Percentiles rank a stretch among this genome's conserved stretches.
These are phyloP conservation scores for Scleroderma citrinum DNA, from an alignment of 768 basidiomycete species.

Conservation along the genomic window DNA sequence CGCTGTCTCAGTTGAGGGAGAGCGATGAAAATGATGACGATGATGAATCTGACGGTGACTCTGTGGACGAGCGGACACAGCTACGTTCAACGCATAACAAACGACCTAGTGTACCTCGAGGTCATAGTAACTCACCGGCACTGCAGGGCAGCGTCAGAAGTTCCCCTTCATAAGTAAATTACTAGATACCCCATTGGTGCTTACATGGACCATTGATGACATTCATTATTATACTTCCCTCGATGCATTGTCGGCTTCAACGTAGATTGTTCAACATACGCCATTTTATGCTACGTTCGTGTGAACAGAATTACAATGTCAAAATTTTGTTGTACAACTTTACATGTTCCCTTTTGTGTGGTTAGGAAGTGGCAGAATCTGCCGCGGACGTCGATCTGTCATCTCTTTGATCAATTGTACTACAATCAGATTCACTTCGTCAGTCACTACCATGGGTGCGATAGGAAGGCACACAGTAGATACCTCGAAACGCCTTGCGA, in stretches of 20 bases:
- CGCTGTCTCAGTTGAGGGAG: constrained; percentile 61
- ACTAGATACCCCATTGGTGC: constrained; percentile 8
- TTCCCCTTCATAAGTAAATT: constrained; percentile 14
- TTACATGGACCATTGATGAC: constrained; percentile 23
- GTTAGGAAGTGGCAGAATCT: constrained; percentile 6
- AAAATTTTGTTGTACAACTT: no score
- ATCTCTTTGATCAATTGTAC: constrained; percentile 1
- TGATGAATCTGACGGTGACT: constrained; percentile 40
- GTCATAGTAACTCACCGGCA: constrained; percentile 49
- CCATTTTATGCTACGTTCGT: no score
- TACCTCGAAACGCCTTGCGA: constrained; percentile 57
- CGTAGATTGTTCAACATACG: no score
- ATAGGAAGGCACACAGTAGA: constrained; percentile 41
- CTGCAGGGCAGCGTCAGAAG: constrained; percentile 25
- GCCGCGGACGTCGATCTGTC: constrained; percentile 17
- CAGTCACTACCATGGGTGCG: constrained; percentile 31
- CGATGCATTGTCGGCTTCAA: no score
- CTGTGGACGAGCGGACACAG: constrained; percentile 39
- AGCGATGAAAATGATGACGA: constrained; percentile 49
- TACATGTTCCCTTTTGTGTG: constrained; percentile 17
- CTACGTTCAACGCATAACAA: constrained; percentile 23
- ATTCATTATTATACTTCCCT: constrained; percentile 9
- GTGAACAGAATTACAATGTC: no score
- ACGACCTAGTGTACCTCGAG: constrained; percentile 38
- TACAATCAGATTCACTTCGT: constrained; percentile 9